Evolutionary conservation across 2,329 filamentous ascomycete genomes (phyloP).

Genomic region (Ophiocordyceps australis): DNA sequence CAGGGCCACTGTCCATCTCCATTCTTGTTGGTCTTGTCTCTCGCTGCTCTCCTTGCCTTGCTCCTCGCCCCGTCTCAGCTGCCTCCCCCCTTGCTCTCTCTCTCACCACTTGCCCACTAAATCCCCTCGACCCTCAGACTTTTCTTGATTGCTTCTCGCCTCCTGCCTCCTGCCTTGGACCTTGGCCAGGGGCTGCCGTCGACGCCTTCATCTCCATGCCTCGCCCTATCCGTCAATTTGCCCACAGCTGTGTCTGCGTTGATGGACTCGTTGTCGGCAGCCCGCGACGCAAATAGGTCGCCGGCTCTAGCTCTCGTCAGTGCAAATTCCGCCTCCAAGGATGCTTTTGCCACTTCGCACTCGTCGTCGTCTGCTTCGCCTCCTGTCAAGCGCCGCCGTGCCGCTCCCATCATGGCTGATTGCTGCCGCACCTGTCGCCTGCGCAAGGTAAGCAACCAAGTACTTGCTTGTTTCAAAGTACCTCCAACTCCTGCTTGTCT

Average conservation of each 20-base stretch:
- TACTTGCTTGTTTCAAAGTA: too few relatives aligned
- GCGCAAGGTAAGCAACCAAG: constrained; percentile 17
- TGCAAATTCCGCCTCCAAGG: constrained; percentile 1
- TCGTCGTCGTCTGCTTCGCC: constrained; percentile 5
- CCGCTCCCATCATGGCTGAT: constrained; percentile 8
- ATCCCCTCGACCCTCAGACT: too few relatives aligned
- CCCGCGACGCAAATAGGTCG: constrained; percentile 2
- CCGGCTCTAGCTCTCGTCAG: constrained; percentile 2
- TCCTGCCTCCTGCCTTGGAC: not conserved
- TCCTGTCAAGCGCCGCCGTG: constrained; percentile 13
- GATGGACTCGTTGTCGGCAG: constrained; percentile 4
- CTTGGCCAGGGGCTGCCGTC: not conserved
- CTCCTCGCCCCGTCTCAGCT: not conserved
- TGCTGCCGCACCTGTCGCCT: constrained; percentile 19
- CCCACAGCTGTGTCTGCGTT: constrained; percentile 2
- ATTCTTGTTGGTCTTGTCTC: not conserved
- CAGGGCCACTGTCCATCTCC: too few relatives aligned
- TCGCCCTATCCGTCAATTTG: constrained; percentile 1
- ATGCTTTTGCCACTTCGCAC: constrained; percentile 4
- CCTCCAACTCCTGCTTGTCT: too few relatives aligned
- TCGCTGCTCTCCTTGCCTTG: not conserved
- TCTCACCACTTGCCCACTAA: not conserved
- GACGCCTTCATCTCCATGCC: constrained; percentile 3
- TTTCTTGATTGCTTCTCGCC: too few relatives aligned
- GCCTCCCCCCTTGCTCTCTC: not conserved